Evolutionary conservation across 306 rosid genomes (phyloP).

Genomic region (Sesbania bispinosa): DNA sequence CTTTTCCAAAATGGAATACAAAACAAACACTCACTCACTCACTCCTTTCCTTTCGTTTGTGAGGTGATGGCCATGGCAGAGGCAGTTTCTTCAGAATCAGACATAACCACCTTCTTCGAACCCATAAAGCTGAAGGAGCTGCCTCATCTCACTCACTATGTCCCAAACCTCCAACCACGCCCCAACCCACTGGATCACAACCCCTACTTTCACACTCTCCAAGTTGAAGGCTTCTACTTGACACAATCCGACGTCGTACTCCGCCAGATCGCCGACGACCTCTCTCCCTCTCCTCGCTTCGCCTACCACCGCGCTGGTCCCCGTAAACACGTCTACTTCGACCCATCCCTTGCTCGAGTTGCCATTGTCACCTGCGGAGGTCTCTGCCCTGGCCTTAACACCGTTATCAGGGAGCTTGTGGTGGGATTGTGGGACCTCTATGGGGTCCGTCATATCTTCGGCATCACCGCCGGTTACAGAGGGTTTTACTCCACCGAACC

Average conservation of each 20-base stretch:
- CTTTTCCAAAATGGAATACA: no score
- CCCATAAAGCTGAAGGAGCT: conserved; percentile 26
- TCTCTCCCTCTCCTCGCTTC: neutral
- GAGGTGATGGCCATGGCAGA: neutral
- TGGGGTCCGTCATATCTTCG: conserved; percentile 65
- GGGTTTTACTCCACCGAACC: conserved; percentile 58
- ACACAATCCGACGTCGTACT: conserved; percentile 21
- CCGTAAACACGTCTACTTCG: conserved; percentile 1
- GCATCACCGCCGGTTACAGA: conserved; percentile 66
- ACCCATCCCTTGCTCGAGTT: conserved; percentile 28
- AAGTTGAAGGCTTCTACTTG: conserved; percentile 6
- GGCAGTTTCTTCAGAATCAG: neutral
- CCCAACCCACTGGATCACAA: conserved; percentile 26
- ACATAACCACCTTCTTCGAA: neutral
- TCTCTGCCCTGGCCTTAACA: conserved; percentile 68
- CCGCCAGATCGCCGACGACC: neutral
- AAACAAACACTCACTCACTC: neutral
- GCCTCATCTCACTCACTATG: neutral
- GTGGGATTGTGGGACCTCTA: conserved; percentile 58
- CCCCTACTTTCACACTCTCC: conserved; percentile 22
- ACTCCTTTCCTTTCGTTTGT: neutral
- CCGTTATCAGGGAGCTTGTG: conserved; percentile 75
- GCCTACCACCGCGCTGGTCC: conserved; percentile 38
- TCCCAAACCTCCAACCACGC: neutral
- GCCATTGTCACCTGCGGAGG: conserved; percentile 62